These are phyloP conservation scores for barley (Hordeum vulgare) DNA, from an alignment of 176 grass and related monocot species.

Conservation along the genomic window DNA sequence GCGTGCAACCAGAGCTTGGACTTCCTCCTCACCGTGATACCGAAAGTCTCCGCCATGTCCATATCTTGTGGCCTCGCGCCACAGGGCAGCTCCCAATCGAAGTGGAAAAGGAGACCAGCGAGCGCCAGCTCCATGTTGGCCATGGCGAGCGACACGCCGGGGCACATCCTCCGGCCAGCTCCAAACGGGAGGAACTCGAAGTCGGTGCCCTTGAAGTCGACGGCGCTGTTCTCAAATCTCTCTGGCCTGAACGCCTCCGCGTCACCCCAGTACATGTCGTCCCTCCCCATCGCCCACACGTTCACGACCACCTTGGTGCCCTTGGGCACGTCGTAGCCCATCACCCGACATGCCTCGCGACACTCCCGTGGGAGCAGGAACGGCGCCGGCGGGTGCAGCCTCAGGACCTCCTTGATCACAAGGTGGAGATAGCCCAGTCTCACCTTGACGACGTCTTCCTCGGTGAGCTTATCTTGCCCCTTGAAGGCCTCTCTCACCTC, in stretches of 20 bases:
- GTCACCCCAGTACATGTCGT: background rate
- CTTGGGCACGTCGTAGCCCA: conserved; percentile 32
- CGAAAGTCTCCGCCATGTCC: conserved; percentile 10
- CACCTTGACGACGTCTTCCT: background rate
- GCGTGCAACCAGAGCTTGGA: background rate
- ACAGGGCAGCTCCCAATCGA: background rate
- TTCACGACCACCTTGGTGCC: conserved; percentile 24
- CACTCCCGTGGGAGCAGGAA: conserved; percentile 24
- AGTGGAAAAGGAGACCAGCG: conserved; percentile 18
- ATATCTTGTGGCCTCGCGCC: background rate
- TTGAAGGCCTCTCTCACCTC: conserved; percentile 19
- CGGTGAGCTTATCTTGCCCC: background rate
- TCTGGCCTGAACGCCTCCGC: conserved; percentile 6
- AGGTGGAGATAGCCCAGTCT: conserved; percentile 10
- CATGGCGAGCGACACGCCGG: background rate
- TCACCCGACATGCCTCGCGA: background rate
- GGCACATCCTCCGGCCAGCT: background rate
- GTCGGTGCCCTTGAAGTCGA: conserved; percentile 16
- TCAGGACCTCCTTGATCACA: conserved; percentile 34
- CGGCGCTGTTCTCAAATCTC: background rate
- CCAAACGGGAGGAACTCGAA: conserved; percentile 21
- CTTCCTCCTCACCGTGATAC: conserved; percentile 1
- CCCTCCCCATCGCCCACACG: conserved; percentile 20
- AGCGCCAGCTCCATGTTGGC: conserved; percentile 9
- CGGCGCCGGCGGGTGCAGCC: conserved; percentile 29